These are phyloP conservation scores for Epichloe bromicola DNA, from an alignment of 2,329 filamentous ascomycete species.

Conservation along the genomic window DNA sequence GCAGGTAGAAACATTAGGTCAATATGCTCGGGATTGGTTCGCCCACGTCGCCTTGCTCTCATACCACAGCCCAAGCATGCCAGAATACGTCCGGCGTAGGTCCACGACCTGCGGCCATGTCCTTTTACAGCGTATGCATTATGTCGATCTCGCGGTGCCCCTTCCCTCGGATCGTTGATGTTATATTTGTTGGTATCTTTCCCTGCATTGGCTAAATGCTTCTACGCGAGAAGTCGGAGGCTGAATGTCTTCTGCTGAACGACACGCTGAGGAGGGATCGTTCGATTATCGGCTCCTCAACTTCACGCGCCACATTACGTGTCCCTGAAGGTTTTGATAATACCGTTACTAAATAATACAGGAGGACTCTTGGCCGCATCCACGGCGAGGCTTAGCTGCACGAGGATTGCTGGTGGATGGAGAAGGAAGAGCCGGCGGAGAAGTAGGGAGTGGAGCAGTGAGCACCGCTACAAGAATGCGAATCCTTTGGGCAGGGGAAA, in stretches of 20 bases:
- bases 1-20: not conserved
- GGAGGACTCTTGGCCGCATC: not conserved
- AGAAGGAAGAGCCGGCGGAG: not conserved
- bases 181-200: not conserved
- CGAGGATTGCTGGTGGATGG: too few species aligned
- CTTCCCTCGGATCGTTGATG: not conserved
- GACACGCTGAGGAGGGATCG: slow-evolving; percentile 1
- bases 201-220: not conserved
- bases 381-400: not conserved
- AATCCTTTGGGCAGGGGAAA: too few species aligned
- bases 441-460: too few species aligned
- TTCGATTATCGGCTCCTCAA: not conserved
- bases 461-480: too few species aligned
- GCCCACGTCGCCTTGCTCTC: not conserved
- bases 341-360: not conserved
- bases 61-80: not conserved
- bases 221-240: not conserved
- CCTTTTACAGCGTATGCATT: not conserved
- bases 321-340: not conserved
- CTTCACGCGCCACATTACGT: not conserved
- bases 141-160: not conserved
- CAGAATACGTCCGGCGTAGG: not conserved
- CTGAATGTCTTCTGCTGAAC: not conserved
- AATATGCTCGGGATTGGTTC: too few species aligned
- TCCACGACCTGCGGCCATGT: not conserved